Base-by-base conservation (phyloP, 768 basidiomycete species). In the Termitomyces sp. region DNA sequence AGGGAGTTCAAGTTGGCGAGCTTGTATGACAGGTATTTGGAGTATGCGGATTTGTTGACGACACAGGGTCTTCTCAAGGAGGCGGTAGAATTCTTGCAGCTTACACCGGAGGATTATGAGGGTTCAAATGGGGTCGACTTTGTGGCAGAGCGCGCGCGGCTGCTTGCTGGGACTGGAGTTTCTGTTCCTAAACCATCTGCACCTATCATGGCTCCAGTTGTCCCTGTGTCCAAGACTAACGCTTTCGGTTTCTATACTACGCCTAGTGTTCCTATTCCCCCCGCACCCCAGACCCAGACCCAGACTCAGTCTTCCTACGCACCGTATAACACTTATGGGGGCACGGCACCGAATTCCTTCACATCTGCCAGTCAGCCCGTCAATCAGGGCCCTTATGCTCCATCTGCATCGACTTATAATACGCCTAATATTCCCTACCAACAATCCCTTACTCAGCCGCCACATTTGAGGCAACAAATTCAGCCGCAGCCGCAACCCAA, bases 1-100 rank as follows among this genome's bases (percentile, higher is more conserved):
- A 83, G 87, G 72, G 79, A 85, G 1, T 98, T 89, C 81, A 94
- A 93, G 74, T 83, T 98, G 17, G 86, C 92, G 0, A 79, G 78
- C 9, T 75, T 99, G 51, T 98, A 99, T 70, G 95, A 98, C 69
- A 84, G 89, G 14, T 98, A 97, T 78, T 87, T 92, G 69, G 97
- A 98, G 73, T 99, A 98, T 67, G 94, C 96, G 3, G 93, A 97
- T 65, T 77, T 98, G 56, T 81, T 99, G 31, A 91, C 91, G 6
- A 83, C 88, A 0, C 96, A 98, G 70, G 96, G 96, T n/a, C 81
- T 96, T 20, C 77, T 95, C 53, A 83, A 87, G 66, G 87, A 95
- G 59, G 96, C 95, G 0, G 82, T 87, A 29, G 79, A 81, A 46
- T 96, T 93, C 73, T 75, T 97, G 71, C 83, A 85, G 68, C 75